These are phyloP conservation scores for Teunomyces atbi DNA, from an alignment of 805 yeast species.

Conservation along the genomic window DNA sequence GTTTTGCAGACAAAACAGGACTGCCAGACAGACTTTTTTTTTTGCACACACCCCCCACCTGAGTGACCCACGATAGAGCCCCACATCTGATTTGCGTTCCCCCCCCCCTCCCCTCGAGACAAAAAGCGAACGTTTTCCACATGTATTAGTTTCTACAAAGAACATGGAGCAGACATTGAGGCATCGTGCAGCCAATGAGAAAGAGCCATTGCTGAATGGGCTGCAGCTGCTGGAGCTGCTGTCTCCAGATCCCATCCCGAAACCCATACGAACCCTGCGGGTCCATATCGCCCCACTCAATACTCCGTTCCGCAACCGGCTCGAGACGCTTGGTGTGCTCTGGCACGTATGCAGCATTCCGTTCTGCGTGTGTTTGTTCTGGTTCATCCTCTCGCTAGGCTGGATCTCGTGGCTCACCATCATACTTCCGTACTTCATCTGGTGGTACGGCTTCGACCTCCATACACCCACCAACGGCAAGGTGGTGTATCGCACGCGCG, in stretches of 20 bases:
- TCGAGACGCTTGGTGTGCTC: conserved; percentile 66
- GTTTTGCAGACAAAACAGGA: background rate
- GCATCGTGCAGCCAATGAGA: background rate
- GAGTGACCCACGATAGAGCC: background rate
- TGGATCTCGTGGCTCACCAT: conserved; percentile 71
- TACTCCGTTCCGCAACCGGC: conserved; percentile 55
- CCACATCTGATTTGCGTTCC: background rate
- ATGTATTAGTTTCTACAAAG: background rate
- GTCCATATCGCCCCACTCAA: conserved; percentile 52
- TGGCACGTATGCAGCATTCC: conserved; percentile 77
- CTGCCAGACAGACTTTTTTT: background rate
- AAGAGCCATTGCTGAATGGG: background rate
- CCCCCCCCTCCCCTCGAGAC: background rate
- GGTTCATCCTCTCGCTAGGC: conserved; percentile 44
- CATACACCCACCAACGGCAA: conserved; percentile 76
- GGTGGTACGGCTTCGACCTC: conserved; percentile 55
- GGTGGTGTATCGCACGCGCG: conserved; percentile 55
- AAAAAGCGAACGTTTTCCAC: no score
- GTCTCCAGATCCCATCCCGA: no score
- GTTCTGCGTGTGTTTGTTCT: conserved; percentile 50
- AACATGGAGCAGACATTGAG: conserved; percentile 1
- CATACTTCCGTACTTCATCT: conserved; percentile 56
- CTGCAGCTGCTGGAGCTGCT: background rate
- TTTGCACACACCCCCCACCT: no score
- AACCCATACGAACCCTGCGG: background rate